A percentile compares a stretch with the other conserved stretches of the same genome.
Conservation (phyloP, 345 rosid species). For the Eutrema yunnanense region DNA sequence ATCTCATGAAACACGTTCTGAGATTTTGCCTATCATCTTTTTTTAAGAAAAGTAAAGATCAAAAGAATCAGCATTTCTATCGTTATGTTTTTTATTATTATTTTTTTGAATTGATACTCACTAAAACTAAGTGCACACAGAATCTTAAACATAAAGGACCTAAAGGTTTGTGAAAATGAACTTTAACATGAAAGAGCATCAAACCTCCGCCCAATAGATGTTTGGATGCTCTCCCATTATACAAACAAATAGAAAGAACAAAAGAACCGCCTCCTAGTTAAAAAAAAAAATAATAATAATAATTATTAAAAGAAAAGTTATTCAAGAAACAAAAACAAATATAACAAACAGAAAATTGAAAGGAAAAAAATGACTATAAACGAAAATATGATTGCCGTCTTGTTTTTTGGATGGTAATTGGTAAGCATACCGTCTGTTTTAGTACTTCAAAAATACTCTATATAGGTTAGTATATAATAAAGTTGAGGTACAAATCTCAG, state of each 20-base stretch:
- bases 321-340: neutral
- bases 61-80: neutral
- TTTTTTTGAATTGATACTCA: neutral
- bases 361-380: too few species aligned
- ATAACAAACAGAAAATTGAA: neutral
- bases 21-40: neutral
- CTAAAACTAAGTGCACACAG: neutral
- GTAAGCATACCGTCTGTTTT: neutral
- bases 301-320: neutral
- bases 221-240: neutral
- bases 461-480: neutral
- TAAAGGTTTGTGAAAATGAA: neutral
- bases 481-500: neutral
- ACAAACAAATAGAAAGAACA: neutral
- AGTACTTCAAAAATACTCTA: neutral
- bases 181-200: neutral
- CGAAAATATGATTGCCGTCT: neutral
- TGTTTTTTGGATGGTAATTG: neutral
- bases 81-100: neutral
- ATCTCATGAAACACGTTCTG: neutral
- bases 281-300: too few species aligned
- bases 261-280: too few species aligned
- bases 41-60: neutral
- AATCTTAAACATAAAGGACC: neutral
- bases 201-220: neutral